Evolutionary conservation across 208 protist genomes (phyloP), one percentile per base, ranked within the genome.

Genomic region (Zelonia costaricensis): DNA sequence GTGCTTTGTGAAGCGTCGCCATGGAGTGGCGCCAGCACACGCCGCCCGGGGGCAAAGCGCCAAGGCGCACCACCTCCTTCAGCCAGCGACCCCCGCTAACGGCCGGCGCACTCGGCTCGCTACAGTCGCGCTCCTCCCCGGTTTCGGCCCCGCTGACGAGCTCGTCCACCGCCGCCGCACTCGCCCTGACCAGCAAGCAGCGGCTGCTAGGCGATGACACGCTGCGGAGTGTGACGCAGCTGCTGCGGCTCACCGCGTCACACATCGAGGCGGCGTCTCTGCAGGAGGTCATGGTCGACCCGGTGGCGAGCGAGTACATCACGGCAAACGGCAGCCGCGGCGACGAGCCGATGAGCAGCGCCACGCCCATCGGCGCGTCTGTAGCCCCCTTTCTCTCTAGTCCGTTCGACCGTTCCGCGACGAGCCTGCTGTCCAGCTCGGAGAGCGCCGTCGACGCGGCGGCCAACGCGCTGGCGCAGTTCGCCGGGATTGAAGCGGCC

Each of bases 161-260:
- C 8, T 20, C 47, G 7, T 16, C 40, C 22, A 28, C 58, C 49
- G 13, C 28, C 12, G 12, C 23, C 39, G 40, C 64, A 0, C 39
- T 73, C 5, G 38, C 66, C 13, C 51, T 73, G 51, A 66, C 47
- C 12, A 73, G 66, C 40, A 64, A 73, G 27, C 57, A 73, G 30
- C 66, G 66, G 20, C 1, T 31, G 1, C 16, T 73, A 1, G 25
- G 22, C 23, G 23, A 48, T 13, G 58, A 60, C 13, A 39, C 49
- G 1, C 27, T 73, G 44, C 66, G 49, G 44, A 46, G 28, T 51
- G 20, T 73, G 13, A 30, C 44, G 1, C 27, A 31, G 4, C 38
- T 73, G 8, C 42, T 73, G 36, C 51, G 49, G 6, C 40, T 35
- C 22, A 30, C 49, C 5, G 58, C 40, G n/a, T 40, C 47, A 5